Evolutionary conservation across 139 green algal genomes (phyloP).

Genomic region (Chlamydomonas sp.): DNA sequence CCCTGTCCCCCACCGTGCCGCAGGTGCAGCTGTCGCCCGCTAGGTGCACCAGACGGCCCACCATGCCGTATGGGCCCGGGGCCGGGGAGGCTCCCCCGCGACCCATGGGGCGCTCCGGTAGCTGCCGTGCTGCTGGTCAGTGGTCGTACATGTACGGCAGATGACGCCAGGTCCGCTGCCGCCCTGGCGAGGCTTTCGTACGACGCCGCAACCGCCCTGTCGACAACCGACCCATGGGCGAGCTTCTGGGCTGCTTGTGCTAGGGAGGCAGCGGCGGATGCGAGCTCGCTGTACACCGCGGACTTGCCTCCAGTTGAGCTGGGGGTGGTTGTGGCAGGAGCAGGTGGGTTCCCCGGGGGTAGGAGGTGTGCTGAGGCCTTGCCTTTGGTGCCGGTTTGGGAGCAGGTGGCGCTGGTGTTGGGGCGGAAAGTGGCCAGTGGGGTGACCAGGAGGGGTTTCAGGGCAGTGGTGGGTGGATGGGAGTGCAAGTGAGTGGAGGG

Average conservation of each 20-base stretch:
- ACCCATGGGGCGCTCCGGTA: too few species aligned
- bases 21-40: too few species aligned
- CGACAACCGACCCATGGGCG: neutral
- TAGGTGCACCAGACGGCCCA: neutral
- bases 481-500: too few species aligned
- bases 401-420: too few species aligned
- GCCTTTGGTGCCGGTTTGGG: too few species aligned
- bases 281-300: slow-evolving; percentile 27
- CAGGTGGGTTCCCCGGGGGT: neutral
- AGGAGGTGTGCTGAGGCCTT: neutral
- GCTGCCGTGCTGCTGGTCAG: neutral
- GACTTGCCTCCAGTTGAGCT: too few species aligned
- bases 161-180: slow-evolving; percentile 11
- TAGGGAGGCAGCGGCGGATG: slow-evolving; percentile 10
- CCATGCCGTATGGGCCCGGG: neutral
- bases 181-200: slow-evolving; percentile 24
- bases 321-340: neutral
- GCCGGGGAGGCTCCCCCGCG: neutral
- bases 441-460: too few species aligned
- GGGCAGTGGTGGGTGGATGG: too few species aligned
- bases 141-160: slow-evolving; percentile 1
- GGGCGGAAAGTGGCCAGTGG: too few species aligned
- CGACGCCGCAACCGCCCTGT: slow-evolving; percentile 7
- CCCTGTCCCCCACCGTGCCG: too few species aligned
- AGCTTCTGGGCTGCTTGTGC: slow-evolving; percentile 3